Base-by-base conservation (phyloP, 2,329 filamentous ascomycete genomes). In the Aspergillus sp. region DNA sequence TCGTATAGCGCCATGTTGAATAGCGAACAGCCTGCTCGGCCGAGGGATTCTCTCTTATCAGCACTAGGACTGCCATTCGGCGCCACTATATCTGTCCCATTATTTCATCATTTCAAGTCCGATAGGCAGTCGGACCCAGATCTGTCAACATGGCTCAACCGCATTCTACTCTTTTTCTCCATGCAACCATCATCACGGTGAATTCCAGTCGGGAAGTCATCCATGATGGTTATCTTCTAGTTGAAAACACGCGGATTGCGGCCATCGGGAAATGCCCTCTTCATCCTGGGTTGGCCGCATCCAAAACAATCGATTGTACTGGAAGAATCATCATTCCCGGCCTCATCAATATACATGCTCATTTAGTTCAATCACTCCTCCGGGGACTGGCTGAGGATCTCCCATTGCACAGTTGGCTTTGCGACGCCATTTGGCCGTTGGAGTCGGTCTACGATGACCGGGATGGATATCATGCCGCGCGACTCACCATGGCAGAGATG, bases 161-260 rank as follows among this genome's bases (percentile, higher is more conserved):
- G 6, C 17, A 10, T 38, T n/a, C 7, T 8, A 22, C 19, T 17
- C 19, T 42, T 17, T 42, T 42, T 14, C 3, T 19, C 22, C 67
- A 80, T 57, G 78, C 74, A 8, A 81, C 78, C 2, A 76, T 82
- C 52, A 74, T 82, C 56, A 82, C 79, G 0, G 68, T 82, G 57
- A 78, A 81, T 58, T 45, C 66, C 24, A 56, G 58, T 14, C 70
- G 76, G 17, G 70, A 75, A 33, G 72, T 82, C 46, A 74, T 79
- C 50, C 61, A 72, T 4, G 70, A 80, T 54, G 79, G 79, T 13
- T 74, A 72, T 11, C 66, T 82, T 26, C 66, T 76, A 1, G 68
- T 79, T 4, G 51, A 67, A 5, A 67, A 62, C 26, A 57, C 66
- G 30, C 69, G 59, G 4, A 81, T 82, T 51, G 56, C 63, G 0